phyloP scores from a whole-genome alignment of 2,329 filamentous ascomycete genomes.

The Lithohypha guttulata region DNA sequence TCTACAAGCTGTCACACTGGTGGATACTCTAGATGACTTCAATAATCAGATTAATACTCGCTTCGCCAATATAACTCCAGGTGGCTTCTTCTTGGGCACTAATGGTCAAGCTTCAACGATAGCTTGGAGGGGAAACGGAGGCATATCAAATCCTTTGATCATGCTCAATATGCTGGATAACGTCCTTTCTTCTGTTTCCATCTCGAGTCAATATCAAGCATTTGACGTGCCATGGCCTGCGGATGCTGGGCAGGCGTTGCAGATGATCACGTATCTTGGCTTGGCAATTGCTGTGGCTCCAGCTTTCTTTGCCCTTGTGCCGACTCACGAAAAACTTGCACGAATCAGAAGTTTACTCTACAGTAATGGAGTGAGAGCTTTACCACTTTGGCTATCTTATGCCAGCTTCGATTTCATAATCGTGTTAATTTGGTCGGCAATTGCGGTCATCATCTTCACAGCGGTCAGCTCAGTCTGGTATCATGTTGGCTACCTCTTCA shows the following conservation, averaged over 20 bases:
- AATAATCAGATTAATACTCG: conserved; percentile 51
- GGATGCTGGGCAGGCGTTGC: conserved; percentile 59
- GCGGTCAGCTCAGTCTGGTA: conserved; percentile 58
- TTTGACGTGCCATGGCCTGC: conserved; percentile 68
- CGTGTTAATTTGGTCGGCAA: conserved; percentile 53
- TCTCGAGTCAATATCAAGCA: conserved; percentile 59
- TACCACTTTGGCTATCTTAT: conserved; percentile 79
- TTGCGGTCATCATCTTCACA: conserved; percentile 60
- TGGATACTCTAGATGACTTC: conserved; percentile 59
- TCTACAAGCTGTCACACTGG: conserved; percentile 35
- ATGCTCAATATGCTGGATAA: conserved; percentile 56
- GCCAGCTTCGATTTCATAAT: conserved; percentile 68
- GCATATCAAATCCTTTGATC: conserved; percentile 41
- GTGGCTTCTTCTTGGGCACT: conserved; percentile 68
- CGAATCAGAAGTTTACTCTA: conserved; percentile 80
- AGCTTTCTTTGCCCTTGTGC: conserved; percentile 79
- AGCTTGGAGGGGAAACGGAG: conserved; percentile 57
- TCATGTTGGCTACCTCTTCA: conserved; percentile 67
- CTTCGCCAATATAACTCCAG: conserved; percentile 60
- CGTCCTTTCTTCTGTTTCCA: conserved; percentile 56
- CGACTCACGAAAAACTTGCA: conserved; percentile 67
- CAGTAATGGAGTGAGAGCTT: conserved; percentile 74
- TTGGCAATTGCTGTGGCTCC: conserved; percentile 69
- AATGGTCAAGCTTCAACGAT: conserved; percentile 50
- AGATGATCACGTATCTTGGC: conserved; percentile 71